These are phyloP conservation scores for Digitaria exilis DNA, from an alignment of 202 grass and related monocot genomes.

Conservation along the genomic window DNA sequence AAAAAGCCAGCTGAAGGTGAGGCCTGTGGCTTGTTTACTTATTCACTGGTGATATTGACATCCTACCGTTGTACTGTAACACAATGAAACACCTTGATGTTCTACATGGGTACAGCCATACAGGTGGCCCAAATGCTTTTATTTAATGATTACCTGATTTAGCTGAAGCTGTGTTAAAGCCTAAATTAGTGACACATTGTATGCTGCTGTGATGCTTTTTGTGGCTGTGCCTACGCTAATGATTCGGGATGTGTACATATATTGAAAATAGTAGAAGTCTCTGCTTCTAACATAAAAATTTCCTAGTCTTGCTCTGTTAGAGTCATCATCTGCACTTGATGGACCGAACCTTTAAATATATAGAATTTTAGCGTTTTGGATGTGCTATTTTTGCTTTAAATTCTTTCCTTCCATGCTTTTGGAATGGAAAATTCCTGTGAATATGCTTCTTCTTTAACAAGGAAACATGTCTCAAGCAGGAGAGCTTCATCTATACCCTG, in stretches of 20 bases:
- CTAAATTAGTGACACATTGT: neutral
- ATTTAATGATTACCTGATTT: constrained; percentile 10
- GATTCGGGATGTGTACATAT: neutral
- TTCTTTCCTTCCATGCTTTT: neutral
- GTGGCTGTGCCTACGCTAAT: neutral
- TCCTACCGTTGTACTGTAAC: neutral
- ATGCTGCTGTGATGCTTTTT: neutral
- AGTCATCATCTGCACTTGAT: neutral
- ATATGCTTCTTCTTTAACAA: constrained; percentile 18
- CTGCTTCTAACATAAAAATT: neutral
- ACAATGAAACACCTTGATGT: neutral
- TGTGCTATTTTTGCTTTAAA: neutral
- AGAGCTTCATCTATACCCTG: constrained; percentile 82
- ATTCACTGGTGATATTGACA: neutral
- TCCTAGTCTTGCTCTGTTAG: neutral
- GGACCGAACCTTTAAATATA: neutral
- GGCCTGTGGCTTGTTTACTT: neutral
- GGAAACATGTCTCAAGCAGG: constrained; percentile 52
- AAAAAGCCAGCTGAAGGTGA: constrained; percentile 79
- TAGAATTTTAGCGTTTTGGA: neutral
- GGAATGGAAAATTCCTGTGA: constrained; percentile 2
- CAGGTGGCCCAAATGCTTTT: neutral
- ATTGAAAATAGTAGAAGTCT: constrained; percentile 22
- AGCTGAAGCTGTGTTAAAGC: neutral
- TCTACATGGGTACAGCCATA: neutral